Evolutionary conservation across 2,329 filamentous ascomycete genomes (phyloP), one percentile per base, ranked within the genome.

Genomic region (Raffaelea albimanens): DNA sequence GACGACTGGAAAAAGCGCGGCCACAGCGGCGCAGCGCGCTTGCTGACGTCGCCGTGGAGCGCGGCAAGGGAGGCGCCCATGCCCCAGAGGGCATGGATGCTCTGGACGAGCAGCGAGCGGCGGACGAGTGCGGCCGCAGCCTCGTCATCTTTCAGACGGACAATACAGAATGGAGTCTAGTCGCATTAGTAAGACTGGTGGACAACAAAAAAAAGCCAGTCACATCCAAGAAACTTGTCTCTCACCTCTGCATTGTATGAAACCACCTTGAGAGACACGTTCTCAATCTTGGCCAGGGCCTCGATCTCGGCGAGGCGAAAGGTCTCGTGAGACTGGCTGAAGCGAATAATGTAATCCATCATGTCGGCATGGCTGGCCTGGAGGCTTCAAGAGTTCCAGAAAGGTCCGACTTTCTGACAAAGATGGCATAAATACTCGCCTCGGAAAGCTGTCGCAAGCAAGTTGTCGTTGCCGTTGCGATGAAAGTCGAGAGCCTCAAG

Each of bases 11-110:
- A 67, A 65, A 89, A 95, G 10, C 67, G 57, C 0, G 69, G 56
- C 89, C 89, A 95, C 50, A 80, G 69, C 46, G 79, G 67, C 3
- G 73, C 58, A 1, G 85, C 85, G 36, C 70, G 68, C 8, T 60
- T 59, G 52, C 71, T 74, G 49, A 95, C 72, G 47, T 80, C 74
- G 41, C 69, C 65, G 59, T 95, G 87, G 2, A 96, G 72, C 40
- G 75, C 69, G 3, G 79, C 68, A 57, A 94, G 83, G 41, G 73
- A 80, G 11, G 67, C 58, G 14, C 85, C 90, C 33, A 71, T 68
- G 18, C 85, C 91, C 91, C 93, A 97, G 53, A 96, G 77, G 61
- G 94, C 88, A 68, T 93, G 87, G 55, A 97, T 85, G 41, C 79
- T 82, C 65, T 89, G 86, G 21, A 81, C 80, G 44, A 97, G 75